Base-by-base conservation (phyloP, 768 basidiomycete genomes). In the Pleurotus pulmonarius region DNA sequence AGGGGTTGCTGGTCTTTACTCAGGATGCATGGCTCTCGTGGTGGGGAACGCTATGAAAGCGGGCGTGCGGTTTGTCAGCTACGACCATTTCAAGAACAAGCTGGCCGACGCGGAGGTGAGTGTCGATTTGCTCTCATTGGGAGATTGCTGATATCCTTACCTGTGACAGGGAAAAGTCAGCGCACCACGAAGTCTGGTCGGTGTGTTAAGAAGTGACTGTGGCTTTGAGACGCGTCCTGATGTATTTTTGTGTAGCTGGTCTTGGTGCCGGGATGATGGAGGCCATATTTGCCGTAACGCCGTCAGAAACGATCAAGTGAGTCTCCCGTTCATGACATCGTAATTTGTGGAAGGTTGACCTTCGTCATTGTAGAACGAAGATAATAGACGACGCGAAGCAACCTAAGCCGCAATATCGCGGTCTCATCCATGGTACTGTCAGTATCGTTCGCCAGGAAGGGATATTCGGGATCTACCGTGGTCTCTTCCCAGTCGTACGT, bases 291-390 rank as follows among this genome's bases (percentile, higher is more conserved):
- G 96, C 96, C 1, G 96, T 99, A 3, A 98, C 96, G 0, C 96
- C 96, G 2, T 94, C 92, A 11, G 96, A 99, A 70, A 98, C 96
- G 0, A 97, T 98, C 78, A 99, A 99, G 96, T 95, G 47, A 41
- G 90, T 71, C 1, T 29, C 40, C 16, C 12, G 55, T 1, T 8
- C 20, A 37, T 18, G 49, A 12, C 43, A 43, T 12, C n/a, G 44
- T 38, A 34, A 8, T 3, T 12, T 6, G 41, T 9, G n/a, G n/a
- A 29, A 56, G 5, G 38, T 49, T 13, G n/a, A 45, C 34, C 34
- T 44, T 40, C 18, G 45, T 9, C 49, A 37, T 46, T 34, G 7
- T 60, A 98, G 96, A 68, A 99, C 97, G 20, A 99, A 99, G 68
- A 82, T 98, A 56, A 95, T 99, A 57, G 94, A 94, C 65, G 97